phyloP scores from a whole-genome alignment of 2,329 filamentous ascomycete genomes.

The Chaetomiaceae sp. region DNA sequence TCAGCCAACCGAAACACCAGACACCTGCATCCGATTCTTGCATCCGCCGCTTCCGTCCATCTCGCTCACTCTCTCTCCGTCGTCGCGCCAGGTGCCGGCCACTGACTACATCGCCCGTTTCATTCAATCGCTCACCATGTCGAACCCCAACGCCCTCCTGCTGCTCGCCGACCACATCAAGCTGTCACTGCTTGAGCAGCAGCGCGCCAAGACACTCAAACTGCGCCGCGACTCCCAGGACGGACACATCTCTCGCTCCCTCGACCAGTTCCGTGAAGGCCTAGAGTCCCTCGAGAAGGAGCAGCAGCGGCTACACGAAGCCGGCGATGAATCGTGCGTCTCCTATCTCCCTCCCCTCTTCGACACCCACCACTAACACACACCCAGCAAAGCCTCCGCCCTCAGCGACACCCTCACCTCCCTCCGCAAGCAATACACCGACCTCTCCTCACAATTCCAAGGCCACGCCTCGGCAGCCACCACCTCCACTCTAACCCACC shows the following conservation, averaged over 20 bases:
- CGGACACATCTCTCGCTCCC: conserved; percentile 79
- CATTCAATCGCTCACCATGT: conserved; percentile 35
- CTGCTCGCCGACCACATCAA: conserved; percentile 96
- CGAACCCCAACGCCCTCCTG: conserved; percentile 71
- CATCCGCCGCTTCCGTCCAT: background rate
- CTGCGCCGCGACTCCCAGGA: conserved; percentile 78
- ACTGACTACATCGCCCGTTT: no score
- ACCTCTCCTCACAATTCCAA: conserved; percentile 77
- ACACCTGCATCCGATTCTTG: background rate
- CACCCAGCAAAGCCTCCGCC: conserved; percentile 41
- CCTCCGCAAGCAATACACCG: conserved; percentile 69
- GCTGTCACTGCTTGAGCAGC: conserved; percentile 85
- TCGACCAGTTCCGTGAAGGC: conserved; percentile 81
- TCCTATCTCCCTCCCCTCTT: background rate
- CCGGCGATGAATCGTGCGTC: conserved; percentile 58
- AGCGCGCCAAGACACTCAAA: conserved; percentile 76
- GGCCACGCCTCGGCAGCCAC: conserved; percentile 53
- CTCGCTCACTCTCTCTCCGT: background rate
- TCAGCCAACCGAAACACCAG: conserved; percentile 13
- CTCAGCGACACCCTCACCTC: conserved; percentile 62
- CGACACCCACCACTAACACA: background rate
- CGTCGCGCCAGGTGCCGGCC: no score
- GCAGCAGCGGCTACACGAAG: conserved; percentile 57
- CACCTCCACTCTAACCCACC: conserved; percentile 49
- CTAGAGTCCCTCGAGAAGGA: conserved; percentile 66